Evolutionary conservation across 2,329 filamentous ascomycete species (phyloP), one percentile per base, ranked within the genome.

Genomic region (Xylaria sp.): DNA sequence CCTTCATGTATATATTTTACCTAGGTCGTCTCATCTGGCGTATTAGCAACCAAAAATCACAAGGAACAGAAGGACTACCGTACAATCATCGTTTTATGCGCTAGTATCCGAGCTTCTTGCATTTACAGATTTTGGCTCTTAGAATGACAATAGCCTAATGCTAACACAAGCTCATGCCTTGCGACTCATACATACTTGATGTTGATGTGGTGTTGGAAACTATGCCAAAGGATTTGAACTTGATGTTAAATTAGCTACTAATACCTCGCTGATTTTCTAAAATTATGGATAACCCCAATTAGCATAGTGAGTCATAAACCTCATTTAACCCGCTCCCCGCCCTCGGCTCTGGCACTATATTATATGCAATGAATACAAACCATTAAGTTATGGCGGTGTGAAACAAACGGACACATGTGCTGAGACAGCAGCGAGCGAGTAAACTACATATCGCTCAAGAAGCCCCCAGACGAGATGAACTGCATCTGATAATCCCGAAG

Each of bases 401-500:
- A 58, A 13, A 16, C 35, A n/a, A 23, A 40, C 3, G 18, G 42
- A n/a, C 12, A 40, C 9, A 6, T 42, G 32, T 40, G 10, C 4
- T 16, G 16, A 1, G 10, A 21, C 23, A 21, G 42, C 16, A 50
- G 16, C 16, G 1, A 55, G 21, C 5, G 1, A 55, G 21, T 2
- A 40, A 32, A 37, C 13, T 68, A 75, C 50, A 73, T 66, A 8
- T 66, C 65, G 10, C 68, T 71, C 2, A 76, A 57, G 58, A 89
- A 85, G 1, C 89, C 91, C 1, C 90, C 91, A 42, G 86, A 86
- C 63, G 90, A 87, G 9, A 89, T 87, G 76, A 94, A 93, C 65
- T 90, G 89, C 70, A 90, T 80, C 79, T 97, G 93, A 72, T 92
- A 92, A 61, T 95, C 91, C 67, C 92, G 86, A 71, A 97, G 80